Percentiles rank a stretch among this genome's conserved stretches.
Conservation (phyloP, 2,329 filamentous ascomycete species). For the Alternaria consortialis region DNA sequence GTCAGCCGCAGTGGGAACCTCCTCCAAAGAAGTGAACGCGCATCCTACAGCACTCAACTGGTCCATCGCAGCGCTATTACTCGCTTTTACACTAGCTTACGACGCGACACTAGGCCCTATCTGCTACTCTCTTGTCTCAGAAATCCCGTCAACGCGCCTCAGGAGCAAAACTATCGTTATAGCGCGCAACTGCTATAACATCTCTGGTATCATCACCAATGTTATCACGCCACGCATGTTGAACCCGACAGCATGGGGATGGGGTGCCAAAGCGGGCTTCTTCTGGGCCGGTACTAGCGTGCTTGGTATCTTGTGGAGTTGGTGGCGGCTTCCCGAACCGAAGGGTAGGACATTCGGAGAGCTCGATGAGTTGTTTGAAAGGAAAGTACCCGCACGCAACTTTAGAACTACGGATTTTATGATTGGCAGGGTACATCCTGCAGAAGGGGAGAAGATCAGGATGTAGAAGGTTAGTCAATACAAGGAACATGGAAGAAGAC, state of each 20-base stretch:
- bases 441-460: neutral
- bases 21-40: neutral
- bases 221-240: slow-evolving; percentile 72
- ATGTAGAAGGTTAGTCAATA: neutral
- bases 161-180: slow-evolving; percentile 90
- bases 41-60: slow-evolving; percentile 2
- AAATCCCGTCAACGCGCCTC: slow-evolving; percentile 79
- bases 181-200: slow-evolving; percentile 76
- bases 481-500: neutral
- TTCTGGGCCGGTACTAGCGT: slow-evolving; percentile 83
- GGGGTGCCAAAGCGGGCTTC: slow-evolving; percentile 83
- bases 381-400: slow-evolving; percentile 25
- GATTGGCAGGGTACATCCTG: neutral
- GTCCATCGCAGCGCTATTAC: slow-evolving; percentile 17
- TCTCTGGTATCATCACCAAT: slow-evolving; percentile 81
- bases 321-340: slow-evolving; percentile 80
- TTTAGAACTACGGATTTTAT: slow-evolving; percentile 12
- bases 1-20: neutral
- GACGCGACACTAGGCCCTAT: slow-evolving; percentile 44
- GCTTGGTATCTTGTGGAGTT: slow-evolving; percentile 77
- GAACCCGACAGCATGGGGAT: slow-evolving; percentile 72
- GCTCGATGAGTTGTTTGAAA: slow-evolving; percentile 81
- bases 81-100: slow-evolving; percentile 23
- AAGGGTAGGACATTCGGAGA: slow-evolving; percentile 81
- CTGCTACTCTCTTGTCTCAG: slow-evolving; percentile 75